Evolutionary conservation across 306 rosid genomes (phyloP), one percentile per base, ranked within the genome.

Genomic region (Oemleria cerasiformis): DNA sequence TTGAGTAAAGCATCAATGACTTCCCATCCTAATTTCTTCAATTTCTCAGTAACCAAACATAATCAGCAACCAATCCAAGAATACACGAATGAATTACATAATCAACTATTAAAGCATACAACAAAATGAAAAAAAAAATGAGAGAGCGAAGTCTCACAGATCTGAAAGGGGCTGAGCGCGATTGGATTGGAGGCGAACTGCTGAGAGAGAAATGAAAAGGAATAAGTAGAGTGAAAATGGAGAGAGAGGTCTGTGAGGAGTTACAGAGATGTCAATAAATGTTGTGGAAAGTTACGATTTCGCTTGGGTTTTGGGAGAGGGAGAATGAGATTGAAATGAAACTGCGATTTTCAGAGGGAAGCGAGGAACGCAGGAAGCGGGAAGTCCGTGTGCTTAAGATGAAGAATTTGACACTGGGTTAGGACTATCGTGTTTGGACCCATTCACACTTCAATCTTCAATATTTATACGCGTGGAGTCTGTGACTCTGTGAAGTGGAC

Each of bases 321-420:
- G 16, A 53, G n/a, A 20, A 39, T 21, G 15, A 14, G 67, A 53
- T 38, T 58, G 68, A 74, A 71, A 59, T 40, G 84, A 79, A 66
- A 74, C 70, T 40, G 77, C 45, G 54, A 45, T 51, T 79, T 72
- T 72, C 58, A 65, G 70, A 66, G 48, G 40, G 75, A 75, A 42
- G 75, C 58, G 36, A 44, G n/a, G 2, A 39, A 41, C 67, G 75
- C 21, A 12, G 36, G 79, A 60, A 78, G 88, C 86, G 86, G 90
- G 90, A 86, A 86, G 62, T 77, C 88, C 83, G 86, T 86, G 88
- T 77, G 73, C 80, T 70, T 64, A 65, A 65, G 43, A 36, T 36
- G 39, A 73, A 39, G n/a, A 53, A 41, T 50, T 36, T 7, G 40
- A 2, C 43, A 3, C 5, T 55, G 39, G 62, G 19, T 74, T 74